Evolutionary conservation across 2,329 filamentous ascomycete genomes (phyloP), one percentile per base, ranked within the genome.

Genomic region (Aspergillus novofumigatus): DNA sequence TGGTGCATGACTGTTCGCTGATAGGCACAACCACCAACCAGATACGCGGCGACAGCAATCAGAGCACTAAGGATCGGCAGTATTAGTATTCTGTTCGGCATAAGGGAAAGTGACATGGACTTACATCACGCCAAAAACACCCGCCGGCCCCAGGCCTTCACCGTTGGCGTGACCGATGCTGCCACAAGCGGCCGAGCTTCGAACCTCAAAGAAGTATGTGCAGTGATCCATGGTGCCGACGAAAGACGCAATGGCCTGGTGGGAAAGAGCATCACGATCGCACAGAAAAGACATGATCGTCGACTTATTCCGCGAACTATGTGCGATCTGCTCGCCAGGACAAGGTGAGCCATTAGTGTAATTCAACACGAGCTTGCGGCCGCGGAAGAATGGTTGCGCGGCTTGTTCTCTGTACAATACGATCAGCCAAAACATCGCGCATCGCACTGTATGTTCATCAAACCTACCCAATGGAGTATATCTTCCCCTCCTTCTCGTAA

Each of bases 1-100:
- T 96, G 92, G 72, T 99, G 91, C 76, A 92, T 88, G 57, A 99
- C 92, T 32, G 91, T 95, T 58, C 94, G 86, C 75, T 97, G 93
- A 79, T 97, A 99, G 61, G 96, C 92, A 66, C 96, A 89, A 68
- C 94, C 94, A 65, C 94, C 94, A 41, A 95, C 83, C 55, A 96
- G 80, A 75, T 99, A 99, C 23, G 94, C 94, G 9, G 93, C 77
- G 41, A 97, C 82, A 9, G 92, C 90, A 53, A 88, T 86, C 44
- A 84, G 68, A n/a, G 77, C 78, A 60, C 78, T 80, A 11, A 59
- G 20, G 10, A 29, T 32, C 21, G 26, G 1, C 9, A 23, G 14
- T 17, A 52, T 72, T 57, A 71, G 62, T 53, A 54, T 53, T 25
- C 9, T 26, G 41, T 35, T 3, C 10, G 44, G 14, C 7, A 49